phyloP scores from a whole-genome alignment of 2,329 filamentous ascomycete genomes.

The Aspergillus glaucus region DNA sequence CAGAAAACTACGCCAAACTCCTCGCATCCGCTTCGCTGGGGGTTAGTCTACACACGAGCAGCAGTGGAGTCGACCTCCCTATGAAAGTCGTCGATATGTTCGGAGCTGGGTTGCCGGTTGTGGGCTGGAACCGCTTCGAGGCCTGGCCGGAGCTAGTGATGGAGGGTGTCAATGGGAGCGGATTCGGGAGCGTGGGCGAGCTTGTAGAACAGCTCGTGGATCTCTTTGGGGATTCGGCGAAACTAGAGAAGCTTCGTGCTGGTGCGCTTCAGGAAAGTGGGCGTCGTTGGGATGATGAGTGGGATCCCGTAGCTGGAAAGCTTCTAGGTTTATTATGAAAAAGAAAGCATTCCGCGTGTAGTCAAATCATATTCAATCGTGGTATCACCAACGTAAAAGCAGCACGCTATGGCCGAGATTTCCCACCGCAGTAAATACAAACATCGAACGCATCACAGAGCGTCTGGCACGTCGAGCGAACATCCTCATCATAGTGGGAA shows the following conservation, averaged over 20 bases:
- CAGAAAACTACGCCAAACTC: conserved; percentile 75
- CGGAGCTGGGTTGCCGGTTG: conserved; percentile 83
- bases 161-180: conserved; percentile 77
- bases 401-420: conserved; percentile 20
- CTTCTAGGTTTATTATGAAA: conserved; percentile 51
- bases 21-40: conserved; percentile 83
- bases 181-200: conserved; percentile 67
- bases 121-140: conserved; percentile 77
- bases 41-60: conserved; percentile 85
- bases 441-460: conserved; percentile 30
- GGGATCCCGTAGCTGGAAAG: conserved; percentile 73
- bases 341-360: not conserved
- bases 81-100: conserved; percentile 99
- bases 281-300: conserved; percentile 84
- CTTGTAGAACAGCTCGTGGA: conserved; percentile 58
- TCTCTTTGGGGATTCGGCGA: conserved; percentile 54
- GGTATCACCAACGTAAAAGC: too few relatives aligned
- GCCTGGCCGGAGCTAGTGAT: conserved; percentile 87
- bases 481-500: conserved; percentile 7
- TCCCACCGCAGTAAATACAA: conserved; percentile 30
- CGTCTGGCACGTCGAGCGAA: conserved; percentile 15
- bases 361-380: too few relatives aligned
- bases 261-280: conserved; percentile 70
- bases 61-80: conserved; percentile 87
- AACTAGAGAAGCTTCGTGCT: conserved; percentile 56